These are phyloP conservation scores for Phialophora chinensis DNA, from an alignment of 2,329 filamentous ascomycete species.

Conservation along the genomic window DNA sequence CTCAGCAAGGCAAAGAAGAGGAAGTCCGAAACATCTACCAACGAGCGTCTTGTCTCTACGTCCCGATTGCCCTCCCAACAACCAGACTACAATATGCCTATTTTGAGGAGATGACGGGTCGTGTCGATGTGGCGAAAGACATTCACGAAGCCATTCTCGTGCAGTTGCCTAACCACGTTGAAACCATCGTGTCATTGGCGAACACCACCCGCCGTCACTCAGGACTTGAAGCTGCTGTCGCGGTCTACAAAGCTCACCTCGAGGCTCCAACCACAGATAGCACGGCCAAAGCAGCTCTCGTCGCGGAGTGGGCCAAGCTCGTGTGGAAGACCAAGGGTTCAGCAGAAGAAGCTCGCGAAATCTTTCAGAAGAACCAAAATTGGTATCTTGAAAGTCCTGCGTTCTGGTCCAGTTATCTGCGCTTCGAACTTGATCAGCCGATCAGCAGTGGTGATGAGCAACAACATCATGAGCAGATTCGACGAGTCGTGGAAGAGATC, in stretches of 20 bases:
- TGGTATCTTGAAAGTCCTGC: constrained; percentile 83
- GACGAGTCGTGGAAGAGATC: constrained; percentile 73
- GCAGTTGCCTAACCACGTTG: constrained; percentile 78
- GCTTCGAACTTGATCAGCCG: constrained; percentile 86
- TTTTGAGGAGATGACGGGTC: constrained; percentile 85
- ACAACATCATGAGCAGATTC: constrained; percentile 74
- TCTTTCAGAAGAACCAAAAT: constrained; percentile 81
- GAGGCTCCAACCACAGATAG: constrained; percentile 73
- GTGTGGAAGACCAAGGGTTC: constrained; percentile 87
- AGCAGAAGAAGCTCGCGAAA: constrained; percentile 77
- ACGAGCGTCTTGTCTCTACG: constrained; percentile 81
- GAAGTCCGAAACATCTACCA: constrained; percentile 92
- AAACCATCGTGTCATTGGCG: constrained; percentile 86
- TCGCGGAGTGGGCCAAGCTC: constrained; percentile 85
- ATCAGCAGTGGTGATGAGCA: constrained; percentile 68
- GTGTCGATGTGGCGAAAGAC: constrained; percentile 77
- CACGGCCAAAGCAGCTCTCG: constrained; percentile 82
- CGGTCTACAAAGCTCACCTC: constrained; percentile 80
- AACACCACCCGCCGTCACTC: constrained; percentile 83
- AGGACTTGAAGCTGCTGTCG: constrained; percentile 82
- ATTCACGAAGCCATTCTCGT: constrained; percentile 83
- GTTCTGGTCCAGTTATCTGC: constrained; percentile 89
- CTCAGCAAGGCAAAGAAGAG: constrained; percentile 79
- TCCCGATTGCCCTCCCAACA: constrained; percentile 82
- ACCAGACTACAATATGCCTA: constrained; percentile 90